These are phyloP conservation scores for Oryza officinalis DNA, from an alignment of 176 grass and related monocot genomes.

Conservation along the genomic window DNA sequence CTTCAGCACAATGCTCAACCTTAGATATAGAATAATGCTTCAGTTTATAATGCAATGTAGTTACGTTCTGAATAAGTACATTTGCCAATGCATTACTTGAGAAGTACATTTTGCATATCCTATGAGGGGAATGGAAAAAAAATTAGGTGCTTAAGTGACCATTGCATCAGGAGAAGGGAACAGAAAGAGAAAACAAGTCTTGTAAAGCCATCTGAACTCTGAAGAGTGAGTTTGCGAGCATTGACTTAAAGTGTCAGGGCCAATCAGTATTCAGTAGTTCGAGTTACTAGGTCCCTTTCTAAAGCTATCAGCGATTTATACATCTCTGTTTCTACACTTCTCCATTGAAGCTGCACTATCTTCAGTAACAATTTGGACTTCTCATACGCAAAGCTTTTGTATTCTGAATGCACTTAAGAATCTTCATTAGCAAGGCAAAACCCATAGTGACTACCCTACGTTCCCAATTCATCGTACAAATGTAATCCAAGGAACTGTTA, in stretches of 20 bases:
- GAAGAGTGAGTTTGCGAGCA: background rate
- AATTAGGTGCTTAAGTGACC: background rate
- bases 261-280: background rate
- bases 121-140: too few relatives aligned
- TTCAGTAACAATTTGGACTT: background rate
- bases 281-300: background rate
- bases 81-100: background rate
- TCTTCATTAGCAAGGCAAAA: background rate
- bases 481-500: too few relatives aligned
- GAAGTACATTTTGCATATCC: background rate
- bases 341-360: background rate
- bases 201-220: background rate
- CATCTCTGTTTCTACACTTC: background rate
- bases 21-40: background rate
- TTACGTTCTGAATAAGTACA: background rate
- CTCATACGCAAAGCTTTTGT: background rate
- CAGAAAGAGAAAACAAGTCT: background rate
- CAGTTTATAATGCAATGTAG: background rate
- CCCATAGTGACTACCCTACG: background rate
- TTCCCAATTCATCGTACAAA: background rate
- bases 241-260: background rate
- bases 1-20: background rate
- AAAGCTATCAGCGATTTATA: background rate
- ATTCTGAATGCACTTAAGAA: background rate
- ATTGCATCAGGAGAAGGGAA: conserved; percentile 18